Conservation (phyloP, 805 yeast genomes). For the Danielozyma ontarioensis region DNA sequence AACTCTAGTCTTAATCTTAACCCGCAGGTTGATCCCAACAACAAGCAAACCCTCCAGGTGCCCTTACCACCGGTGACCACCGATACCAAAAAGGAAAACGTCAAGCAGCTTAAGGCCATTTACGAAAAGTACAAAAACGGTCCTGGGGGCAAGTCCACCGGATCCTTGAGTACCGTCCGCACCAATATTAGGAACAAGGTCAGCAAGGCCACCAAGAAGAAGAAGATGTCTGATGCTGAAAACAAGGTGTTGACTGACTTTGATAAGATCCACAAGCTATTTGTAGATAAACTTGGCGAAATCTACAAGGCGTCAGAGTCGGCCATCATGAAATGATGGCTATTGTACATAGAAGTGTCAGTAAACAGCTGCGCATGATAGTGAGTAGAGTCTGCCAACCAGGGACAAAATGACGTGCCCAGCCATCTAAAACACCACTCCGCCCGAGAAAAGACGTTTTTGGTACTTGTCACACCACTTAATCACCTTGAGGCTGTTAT, state of each 20-base stretch:
- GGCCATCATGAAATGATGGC: not conserved
- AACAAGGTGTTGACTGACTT: slow-evolving; percentile 52
- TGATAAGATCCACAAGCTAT: slow-evolving; percentile 67
- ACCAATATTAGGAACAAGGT: slow-evolving; percentile 54
- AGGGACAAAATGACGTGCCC: no score
- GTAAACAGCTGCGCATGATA: no score
- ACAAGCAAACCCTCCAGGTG: slow-evolving; percentile 68
- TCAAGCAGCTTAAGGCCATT: slow-evolving; percentile 58
- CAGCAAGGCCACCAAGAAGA: slow-evolving; percentile 44
- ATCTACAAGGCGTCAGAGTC: slow-evolving; percentile 18
- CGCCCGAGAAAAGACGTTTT: slow-evolving; percentile 65
- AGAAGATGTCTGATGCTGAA: slow-evolving; percentile 51
- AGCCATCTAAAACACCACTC: slow-evolving; percentile 47
- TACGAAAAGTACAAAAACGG: slow-evolving; percentile 58
- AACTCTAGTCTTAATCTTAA: slow-evolving; percentile 68
- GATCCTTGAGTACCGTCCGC: slow-evolving; percentile 36
- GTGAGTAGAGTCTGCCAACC: no score
- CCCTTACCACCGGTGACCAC: slow-evolving; percentile 72
- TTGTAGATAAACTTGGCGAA: slow-evolving; percentile 49
- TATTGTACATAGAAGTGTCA: not conserved
- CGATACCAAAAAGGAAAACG: slow-evolving; percentile 54
- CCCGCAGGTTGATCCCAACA: slow-evolving; percentile 71
- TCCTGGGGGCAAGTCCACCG: slow-evolving; percentile 39
- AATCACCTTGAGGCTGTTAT: slow-evolving; percentile 59
- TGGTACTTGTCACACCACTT: slow-evolving; percentile 75